Evolutionary conservation across 805 yeast species (phyloP).

Genomic region (Candida orba): DNA sequence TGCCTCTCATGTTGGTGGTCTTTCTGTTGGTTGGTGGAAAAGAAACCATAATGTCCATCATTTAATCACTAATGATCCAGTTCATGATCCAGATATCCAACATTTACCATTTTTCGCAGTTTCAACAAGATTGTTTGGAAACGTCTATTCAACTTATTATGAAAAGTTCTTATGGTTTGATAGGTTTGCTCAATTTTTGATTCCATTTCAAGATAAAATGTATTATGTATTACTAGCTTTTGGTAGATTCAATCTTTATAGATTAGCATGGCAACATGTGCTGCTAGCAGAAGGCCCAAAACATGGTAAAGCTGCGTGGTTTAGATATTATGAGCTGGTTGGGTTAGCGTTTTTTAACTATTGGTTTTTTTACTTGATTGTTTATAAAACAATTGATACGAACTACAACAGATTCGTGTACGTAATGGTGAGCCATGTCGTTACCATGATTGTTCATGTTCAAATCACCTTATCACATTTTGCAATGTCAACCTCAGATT

Average conservation of each 20-base stretch:
- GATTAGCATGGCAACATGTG: constrained; percentile 74
- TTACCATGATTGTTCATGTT: constrained; percentile 90
- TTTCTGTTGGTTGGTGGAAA: constrained; percentile 93
- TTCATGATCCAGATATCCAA: constrained; percentile 92
- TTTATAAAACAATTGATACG: constrained; percentile 44
- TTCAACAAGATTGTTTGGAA: constrained; percentile 57
- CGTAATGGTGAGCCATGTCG: constrained; percentile 65
- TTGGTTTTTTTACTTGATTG: constrained; percentile 73
- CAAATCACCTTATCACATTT: constrained; percentile 86
- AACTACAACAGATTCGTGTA: constrained; percentile 48
- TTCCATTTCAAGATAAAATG: constrained; percentile 60
- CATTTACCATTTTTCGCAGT: constrained; percentile 90
- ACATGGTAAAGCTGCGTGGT: constrained; percentile 80
- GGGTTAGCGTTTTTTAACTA: constrained; percentile 66
- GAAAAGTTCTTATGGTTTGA: constrained; percentile 64
- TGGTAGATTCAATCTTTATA: constrained; percentile 80
- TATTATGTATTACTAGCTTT: constrained; percentile 77
- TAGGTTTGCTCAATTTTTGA: constrained; percentile 44
- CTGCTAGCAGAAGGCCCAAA: constrained; percentile 73
- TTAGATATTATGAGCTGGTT: constrained; percentile 66
- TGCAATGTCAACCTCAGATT: constrained; percentile 88
- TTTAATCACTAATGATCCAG: constrained; percentile 84
- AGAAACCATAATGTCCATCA: constrained; percentile 92
- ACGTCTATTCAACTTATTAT: constrained; percentile 75
- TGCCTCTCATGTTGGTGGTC: constrained; percentile 81